Base-by-base conservation (phyloP, 2,329 filamentous ascomycete genomes). In the Xylariaceae sp. region DNA sequence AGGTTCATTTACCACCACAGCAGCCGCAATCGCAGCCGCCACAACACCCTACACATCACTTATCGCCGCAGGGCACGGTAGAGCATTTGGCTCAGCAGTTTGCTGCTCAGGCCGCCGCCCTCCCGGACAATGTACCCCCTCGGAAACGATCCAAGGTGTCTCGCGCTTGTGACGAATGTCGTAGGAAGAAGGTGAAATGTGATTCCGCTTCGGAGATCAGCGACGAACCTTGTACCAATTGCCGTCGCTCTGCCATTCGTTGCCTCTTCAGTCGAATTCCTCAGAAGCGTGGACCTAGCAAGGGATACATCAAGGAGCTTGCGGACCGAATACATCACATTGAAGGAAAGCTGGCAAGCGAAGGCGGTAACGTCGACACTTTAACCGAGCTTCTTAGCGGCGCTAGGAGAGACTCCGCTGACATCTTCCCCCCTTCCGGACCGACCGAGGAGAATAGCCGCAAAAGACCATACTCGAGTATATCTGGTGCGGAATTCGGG, bases 231-330 rank as follows among this genome's bases (percentile, higher is more conserved):
- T 96, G 92, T 68, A 89, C 89, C 2, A 93, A 91, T 67, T 96
- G 92, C 71, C 86, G 87, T 52, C 85, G 91, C 50, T 87, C 90
- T 7, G 83, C 84, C n/a, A 83, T 87, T n/a, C 78, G 80, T 20
- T 96, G 92, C 74, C 82, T 92, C 19, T 96, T 96, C 70, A 96
- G 90, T 72, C 84, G 92, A 48, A 88, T 95, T 51, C 91, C 91
- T 1, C 90, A 95, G 80, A 96, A 95, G 74, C 83, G 90, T 58
- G 91, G 92, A 1, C 91, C 92, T 2, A 95, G 89, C 70, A 96
- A 96, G 82, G 92, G 92, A 81, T 96, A 96, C 67, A 96, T 96
- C 71, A 96, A 96, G 71, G 91, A 96, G 72, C 82, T 96, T 20
- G 91, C 91, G 20, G 91, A 96, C 69, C 82, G 92, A 21, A 86